Evolutionary conservation across 495 filamentous ascomycete species (phyloP), one percentile per base, ranked within the genome.

Genomic region (Pyrenula aspistea): DNA sequence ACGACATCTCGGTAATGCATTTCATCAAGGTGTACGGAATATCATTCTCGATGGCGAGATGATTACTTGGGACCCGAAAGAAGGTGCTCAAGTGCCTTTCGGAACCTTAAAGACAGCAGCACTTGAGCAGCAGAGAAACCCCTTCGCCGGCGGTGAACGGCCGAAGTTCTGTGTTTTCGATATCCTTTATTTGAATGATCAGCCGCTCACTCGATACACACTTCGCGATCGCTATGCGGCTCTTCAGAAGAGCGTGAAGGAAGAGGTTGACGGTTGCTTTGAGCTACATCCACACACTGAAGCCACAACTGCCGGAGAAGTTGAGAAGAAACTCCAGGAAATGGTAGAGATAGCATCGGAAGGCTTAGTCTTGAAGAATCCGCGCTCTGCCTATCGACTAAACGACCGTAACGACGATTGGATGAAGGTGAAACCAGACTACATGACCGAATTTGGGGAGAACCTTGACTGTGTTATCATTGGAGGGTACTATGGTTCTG

Each of bases 381-480:
- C 93, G 2, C 77, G 86, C 12, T 93, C 90, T 1, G 73, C 80
- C 53, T 98, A 98, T 66, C 80, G 83, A 23, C 74, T 96, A 25
- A 96, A 95, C 67, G 87, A 90, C 60, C 87, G 93, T 24, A 93
- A 93, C 64, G 89, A 96, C 63, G 87, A 95, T 73, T 98, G 93
- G 93, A 88, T 97, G 75, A 98, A 98, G 67, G 91, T 98, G 20
- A 98, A 98, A 67, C 93, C 93, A 2, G 93, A 98, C 58, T 98
- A 98, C 70, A 96, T 98, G 93, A 84, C 83, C 22, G 93, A 95
- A 60, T 96, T 91, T 65, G 93, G 93, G 56, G 93, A 98, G 70
- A 88, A 85, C 3, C 80, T 98, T 10, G 93, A 98, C 65, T 84
- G 89, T 53, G 72, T 95, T 19, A 78, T 98, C 3, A 79, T 98